A percentile compares a stretch with the other conserved stretches of the same genome.
Evolutionary conservation across 2,329 filamentous ascomycete genomes (phyloP).

Genomic region (Apiospora pterosperma): DNA sequence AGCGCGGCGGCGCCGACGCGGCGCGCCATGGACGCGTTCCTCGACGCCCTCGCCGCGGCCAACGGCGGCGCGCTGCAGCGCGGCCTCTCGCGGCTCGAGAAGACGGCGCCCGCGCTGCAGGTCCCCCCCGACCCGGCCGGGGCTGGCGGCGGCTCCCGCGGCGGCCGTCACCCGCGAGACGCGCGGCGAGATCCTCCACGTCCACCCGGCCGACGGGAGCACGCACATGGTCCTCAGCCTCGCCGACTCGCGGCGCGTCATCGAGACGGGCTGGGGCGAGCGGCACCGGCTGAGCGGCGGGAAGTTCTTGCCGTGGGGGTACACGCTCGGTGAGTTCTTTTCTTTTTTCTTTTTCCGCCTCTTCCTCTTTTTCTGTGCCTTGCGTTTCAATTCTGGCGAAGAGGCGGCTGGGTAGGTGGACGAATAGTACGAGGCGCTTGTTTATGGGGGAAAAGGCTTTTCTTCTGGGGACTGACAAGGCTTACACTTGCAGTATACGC

Average conservation of each 20-base stretch:
- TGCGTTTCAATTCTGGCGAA: too few species aligned
- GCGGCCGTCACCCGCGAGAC: conserved; percentile 8
- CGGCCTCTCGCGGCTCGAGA: conserved; percentile 13
- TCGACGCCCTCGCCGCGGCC: conserved; percentile 7
- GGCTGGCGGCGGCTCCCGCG: background rate
- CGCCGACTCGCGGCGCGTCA: conserved; percentile 6
- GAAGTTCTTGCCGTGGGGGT: conserved; percentile 13
- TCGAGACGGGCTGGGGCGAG: conserved; percentile 10
- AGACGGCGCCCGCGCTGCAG: conserved; percentile 15
- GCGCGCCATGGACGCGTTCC: conserved; percentile 11
- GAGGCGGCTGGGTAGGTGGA: too few species aligned
- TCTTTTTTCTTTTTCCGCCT: background rate
- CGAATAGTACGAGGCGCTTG: too few species aligned
- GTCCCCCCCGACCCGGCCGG: too few species aligned
- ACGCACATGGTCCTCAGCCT: conserved; percentile 10
- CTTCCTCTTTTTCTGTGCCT: too few species aligned
- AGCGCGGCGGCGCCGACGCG: conserved; percentile 9
- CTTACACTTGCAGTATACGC: conserved; percentile 8
- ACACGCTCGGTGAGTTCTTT: conserved; percentile 8
- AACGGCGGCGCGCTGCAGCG: conserved; percentile 10
- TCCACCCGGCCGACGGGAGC: conserved; percentile 10
- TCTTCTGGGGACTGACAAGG: background rate
- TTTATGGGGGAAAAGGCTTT: background rate
- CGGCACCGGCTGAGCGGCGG: conserved; percentile 8
- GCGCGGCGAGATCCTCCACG: conserved; percentile 8